Percentiles rank a stretch among this genome's conserved stretches.
Conservation (phyloP, 1,284 basidiomycete species). For the Cutaneotrichosporon sp. region DNA sequence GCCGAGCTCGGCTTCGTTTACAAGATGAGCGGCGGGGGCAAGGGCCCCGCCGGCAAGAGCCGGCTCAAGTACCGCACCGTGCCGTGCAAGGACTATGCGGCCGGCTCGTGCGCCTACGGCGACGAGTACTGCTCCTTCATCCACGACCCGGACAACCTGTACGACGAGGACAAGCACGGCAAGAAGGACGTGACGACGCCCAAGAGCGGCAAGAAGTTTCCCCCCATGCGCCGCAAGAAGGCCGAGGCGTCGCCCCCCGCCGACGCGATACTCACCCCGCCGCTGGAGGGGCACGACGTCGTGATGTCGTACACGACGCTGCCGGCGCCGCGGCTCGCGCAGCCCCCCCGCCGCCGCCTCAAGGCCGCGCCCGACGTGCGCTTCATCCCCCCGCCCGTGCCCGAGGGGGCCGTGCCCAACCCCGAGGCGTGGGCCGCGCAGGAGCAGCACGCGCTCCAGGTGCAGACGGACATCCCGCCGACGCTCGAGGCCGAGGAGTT, state of each 20-base stretch:
- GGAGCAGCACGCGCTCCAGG: not conserved
- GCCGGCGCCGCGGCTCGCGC: not conserved
- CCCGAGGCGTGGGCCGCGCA: not conserved
- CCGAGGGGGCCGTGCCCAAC: too few relatives aligned
- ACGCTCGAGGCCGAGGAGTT: not conserved
- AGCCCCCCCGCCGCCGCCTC: not conserved
- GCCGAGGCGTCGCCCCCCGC: not conserved
- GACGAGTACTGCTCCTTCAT: conserved; percentile 52
- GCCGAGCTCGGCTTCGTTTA: conserved; percentile 45
- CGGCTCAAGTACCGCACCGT: conserved; percentile 51
- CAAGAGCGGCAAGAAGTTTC: conserved; percentile 17
- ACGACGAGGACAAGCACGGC: conserved; percentile 14
- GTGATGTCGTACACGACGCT: not conserved
- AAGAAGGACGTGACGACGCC: conserved; percentile 26
- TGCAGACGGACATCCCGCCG: not conserved
- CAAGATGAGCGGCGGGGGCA: conserved; percentile 52
- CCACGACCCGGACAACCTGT: conserved; percentile 31
- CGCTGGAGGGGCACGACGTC: not conserved
- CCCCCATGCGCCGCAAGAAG: not conserved
- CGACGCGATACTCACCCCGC: not conserved
- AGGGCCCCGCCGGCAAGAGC: conserved; percentile 47
- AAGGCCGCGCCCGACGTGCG: not conserved
- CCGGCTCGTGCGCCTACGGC: conserved; percentile 48
- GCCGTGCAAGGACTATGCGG: conserved; percentile 47
- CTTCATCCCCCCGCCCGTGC: not conserved